Evolutionary conservation across 441 rosid genomes (phyloP).

Genomic region (Jatropha podagrica): DNA sequence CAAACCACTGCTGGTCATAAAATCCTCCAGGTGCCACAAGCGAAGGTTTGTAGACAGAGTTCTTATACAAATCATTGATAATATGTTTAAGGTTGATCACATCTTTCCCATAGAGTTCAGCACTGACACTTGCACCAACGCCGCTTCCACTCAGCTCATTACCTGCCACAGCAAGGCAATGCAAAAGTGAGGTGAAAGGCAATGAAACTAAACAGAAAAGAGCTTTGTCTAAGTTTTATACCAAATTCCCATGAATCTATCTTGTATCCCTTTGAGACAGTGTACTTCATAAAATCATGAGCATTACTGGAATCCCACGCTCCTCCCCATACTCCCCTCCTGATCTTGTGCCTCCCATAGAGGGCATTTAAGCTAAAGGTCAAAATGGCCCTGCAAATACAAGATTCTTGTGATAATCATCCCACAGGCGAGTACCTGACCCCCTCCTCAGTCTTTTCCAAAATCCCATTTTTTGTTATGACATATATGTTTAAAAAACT

Average conservation of each 20-base stretch:
- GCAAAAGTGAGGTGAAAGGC: slow-evolving; percentile 20
- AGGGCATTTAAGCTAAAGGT: slow-evolving; percentile 97
- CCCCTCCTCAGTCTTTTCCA: not conserved
- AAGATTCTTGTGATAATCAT: slow-evolving; percentile 23
- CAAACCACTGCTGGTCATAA: slow-evolving; percentile 67
- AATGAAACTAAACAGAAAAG: not conserved
- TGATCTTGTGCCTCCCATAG: slow-evolving; percentile 65
- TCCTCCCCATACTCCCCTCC: slow-evolving; percentile 65
- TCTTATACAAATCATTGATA: slow-evolving; percentile 54
- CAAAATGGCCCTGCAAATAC: slow-evolving; percentile 58
- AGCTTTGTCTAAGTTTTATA: slow-evolving; percentile 27
- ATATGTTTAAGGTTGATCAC: slow-evolving; percentile 54
- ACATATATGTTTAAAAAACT: slow-evolving; percentile 7
- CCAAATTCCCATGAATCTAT: slow-evolving; percentile 99
- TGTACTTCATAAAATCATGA: slow-evolving; percentile 73
- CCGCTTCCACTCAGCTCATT: slow-evolving; percentile 89
- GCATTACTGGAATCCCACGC: slow-evolving; percentile 82
- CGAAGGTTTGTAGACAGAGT: slow-evolving; percentile 49
- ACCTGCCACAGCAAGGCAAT: slow-evolving; percentile 45
- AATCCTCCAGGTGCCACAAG: slow-evolving; percentile 95
- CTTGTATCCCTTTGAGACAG: slow-evolving; percentile 67
- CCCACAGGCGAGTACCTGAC: not conserved
- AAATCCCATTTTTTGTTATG: not conserved
- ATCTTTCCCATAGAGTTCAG: slow-evolving; percentile 80
- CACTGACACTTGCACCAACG: slow-evolving; percentile 71